Evolutionary conservation across 208 protist species (phyloP), one percentile per base, ranked within the genome.

Genomic region (Wallacemonas collosoma): DNA sequence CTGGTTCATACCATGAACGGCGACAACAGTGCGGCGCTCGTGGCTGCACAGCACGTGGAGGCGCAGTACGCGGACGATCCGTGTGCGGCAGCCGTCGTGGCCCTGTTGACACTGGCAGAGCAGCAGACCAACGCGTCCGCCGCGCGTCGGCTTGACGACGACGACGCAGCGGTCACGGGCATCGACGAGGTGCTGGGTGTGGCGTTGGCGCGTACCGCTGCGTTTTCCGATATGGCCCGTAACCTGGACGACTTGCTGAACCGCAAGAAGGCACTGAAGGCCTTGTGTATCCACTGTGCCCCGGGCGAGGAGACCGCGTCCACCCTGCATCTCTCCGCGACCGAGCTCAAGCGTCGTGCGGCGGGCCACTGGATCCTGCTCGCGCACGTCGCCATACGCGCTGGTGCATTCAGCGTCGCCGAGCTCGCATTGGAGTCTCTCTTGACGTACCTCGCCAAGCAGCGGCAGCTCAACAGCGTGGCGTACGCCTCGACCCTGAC

Each of bases 321-420:
- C 71, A 76, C 73, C 39, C 66, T 76, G 53, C 71, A 45, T 45
- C 43, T 80, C 70, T 73, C 77, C 48, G 62, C 71, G 38, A 58
- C 48, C 1, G 71, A 82, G 74, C 71, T 77, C 39, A 71, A 68
- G 70, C 67, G 66, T 2, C 80, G 75, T 12, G 80, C 83, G 3
- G 87, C 82, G 65, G 85, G 82, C 2, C 81, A 91, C 61, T 94
- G 87, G 87, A 78, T 82, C 2, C 66, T 94, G 48, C 76, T 94
- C 15, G 75, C 85, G 12, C 72, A 91, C 68, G 73, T 81, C 4
- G 84, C 84, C 17, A 72, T 76, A 41, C 77, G 81, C 40, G 66
- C 80, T 5, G 81, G 76, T 15, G 83, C 75, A 60, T 70, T 65
- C n/a, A 73, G 63, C 44, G 67, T 94, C 38, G 82, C 85, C 1